Evolutionary conservation across 2,329 filamentous ascomycete species (phyloP).

Genomic region (Venturia effusa): DNA sequence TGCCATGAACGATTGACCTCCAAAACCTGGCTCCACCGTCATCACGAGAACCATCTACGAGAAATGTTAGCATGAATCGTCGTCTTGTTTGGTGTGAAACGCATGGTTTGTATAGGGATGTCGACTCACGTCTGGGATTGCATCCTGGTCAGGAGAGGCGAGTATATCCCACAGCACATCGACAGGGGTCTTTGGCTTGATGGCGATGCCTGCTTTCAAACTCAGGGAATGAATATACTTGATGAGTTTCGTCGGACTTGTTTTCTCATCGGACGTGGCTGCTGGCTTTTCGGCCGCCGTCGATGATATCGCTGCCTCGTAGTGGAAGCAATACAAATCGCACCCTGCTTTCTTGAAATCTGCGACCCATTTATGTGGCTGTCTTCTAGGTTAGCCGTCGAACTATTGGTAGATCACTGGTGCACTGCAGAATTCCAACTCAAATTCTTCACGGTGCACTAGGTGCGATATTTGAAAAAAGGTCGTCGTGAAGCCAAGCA

Average conservation of each 20-base stretch:
- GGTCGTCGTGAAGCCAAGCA: background rate
- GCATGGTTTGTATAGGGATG: background rate
- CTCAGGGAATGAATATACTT: constrained; percentile 81
- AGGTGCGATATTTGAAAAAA: background rate
- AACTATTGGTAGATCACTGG: background rate
- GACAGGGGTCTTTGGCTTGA: constrained; percentile 85
- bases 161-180: constrained; percentile 89
- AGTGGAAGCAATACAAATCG: constrained; percentile 99
- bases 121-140: constrained; percentile 73
- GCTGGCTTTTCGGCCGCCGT: constrained; percentile 74
- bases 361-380: constrained; percentile 97
- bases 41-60: constrained; percentile 91
- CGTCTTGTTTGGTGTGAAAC: background rate
- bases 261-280: constrained; percentile 56
- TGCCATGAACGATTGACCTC: constrained; percentile 97
- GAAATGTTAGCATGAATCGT: background rate
- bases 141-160: constrained; percentile 58
- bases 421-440: background rate
- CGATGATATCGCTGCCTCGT: constrained; percentile 80
- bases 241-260: constrained; percentile 75
- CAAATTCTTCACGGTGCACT: background rate
- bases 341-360: constrained; percentile 90
- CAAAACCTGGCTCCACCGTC: constrained; percentile 96
- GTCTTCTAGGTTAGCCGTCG: constrained; percentile 15
- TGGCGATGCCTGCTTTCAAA: constrained; percentile 84